Evolutionary conservation across 2,329 filamentous ascomycete genomes (phyloP).

Genomic region (Colletotrichum musae): DNA sequence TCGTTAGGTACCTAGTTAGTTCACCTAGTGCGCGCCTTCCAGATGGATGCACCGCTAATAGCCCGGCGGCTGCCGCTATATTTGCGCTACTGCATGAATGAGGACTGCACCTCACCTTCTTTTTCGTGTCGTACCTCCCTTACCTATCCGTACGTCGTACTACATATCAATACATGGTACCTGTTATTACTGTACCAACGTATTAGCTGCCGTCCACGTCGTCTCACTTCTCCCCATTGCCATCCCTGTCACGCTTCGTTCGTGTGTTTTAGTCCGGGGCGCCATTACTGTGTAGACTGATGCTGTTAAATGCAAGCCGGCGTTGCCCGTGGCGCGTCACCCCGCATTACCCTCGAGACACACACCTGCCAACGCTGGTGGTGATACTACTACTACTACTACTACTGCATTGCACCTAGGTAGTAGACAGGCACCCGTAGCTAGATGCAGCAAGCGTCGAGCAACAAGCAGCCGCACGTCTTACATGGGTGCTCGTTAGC

Average conservation of each 20-base stretch:
- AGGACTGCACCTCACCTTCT: neutral
- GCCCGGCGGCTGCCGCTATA: slow-evolving; percentile 10
- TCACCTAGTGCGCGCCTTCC: neutral
- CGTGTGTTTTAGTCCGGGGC: neutral
- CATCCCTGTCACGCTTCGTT: neutral
- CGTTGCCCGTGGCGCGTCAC: slow-evolving; percentile 14
- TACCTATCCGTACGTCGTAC: no score
- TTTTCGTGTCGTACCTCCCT: neutral
- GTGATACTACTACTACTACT: no score
- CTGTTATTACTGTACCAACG: neutral
- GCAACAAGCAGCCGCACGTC: slow-evolving; percentile 11
- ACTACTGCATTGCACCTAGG: no score
- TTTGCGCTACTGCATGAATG: slow-evolving; percentile 5
- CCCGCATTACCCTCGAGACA: slow-evolving; percentile 20
- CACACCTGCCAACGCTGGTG: no score
- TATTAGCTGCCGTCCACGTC: neutral
- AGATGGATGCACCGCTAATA: slow-evolving; percentile 1
- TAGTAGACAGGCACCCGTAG: neutral
- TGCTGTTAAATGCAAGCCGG: neutral
- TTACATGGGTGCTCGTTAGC: neutral
- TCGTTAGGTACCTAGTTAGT: slow-evolving; percentile 2
- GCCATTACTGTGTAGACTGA: neutral
- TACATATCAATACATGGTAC: no score
- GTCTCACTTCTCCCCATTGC: neutral
- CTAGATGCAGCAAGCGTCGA: slow-evolving; percentile 17